Conservation (phyloP, 495 filamentous ascomycete species). For the Choiromyces venosus region DNA sequence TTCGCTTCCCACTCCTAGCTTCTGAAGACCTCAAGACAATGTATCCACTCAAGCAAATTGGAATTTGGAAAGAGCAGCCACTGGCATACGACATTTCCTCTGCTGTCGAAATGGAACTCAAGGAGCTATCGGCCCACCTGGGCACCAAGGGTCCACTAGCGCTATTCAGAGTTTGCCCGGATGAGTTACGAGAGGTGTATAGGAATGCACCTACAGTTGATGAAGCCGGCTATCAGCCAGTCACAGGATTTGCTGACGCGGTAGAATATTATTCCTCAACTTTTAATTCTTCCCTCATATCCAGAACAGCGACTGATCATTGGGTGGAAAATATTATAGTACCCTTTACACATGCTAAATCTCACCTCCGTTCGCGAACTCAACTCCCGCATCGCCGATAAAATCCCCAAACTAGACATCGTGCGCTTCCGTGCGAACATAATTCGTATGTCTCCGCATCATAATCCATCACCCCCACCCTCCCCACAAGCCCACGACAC, state of each 20-base stretch:
- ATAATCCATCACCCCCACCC: constrained; percentile 2
- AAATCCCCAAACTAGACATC: constrained; percentile 60
- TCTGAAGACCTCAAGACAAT: constrained; percentile 41
- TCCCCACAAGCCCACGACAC: neutral
- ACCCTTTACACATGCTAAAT: constrained; percentile 76
- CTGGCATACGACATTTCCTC: constrained; percentile 55
- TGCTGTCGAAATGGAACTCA: constrained; percentile 51
- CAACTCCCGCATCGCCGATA: constrained; percentile 48
- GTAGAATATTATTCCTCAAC: constrained; percentile 46
- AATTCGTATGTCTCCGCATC: constrained; percentile 50
- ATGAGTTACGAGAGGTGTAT: constrained; percentile 59
- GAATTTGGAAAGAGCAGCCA: constrained; percentile 73
- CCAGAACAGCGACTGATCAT: constrained; percentile 20
- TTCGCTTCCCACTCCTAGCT: constrained; percentile 16
- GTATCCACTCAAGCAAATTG: constrained; percentile 60
- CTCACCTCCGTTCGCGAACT: constrained; percentile 66
- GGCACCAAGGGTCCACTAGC: constrained; percentile 60
- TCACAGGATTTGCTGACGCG: constrained; percentile 77
- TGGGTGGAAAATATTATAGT: constrained; percentile 48
- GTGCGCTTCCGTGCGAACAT: constrained; percentile 80
- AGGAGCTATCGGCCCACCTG: constrained; percentile 55
- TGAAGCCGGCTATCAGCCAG: constrained; percentile 66
- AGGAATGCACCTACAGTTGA: constrained; percentile 68
- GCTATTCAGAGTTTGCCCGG: constrained; percentile 63
- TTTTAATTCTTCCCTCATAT: neutral